A percentile compares a stretch with the other conserved stretches of the same genome.
Conservation (phyloP, 225 moss, liverwort and hornwort genomes). For the Sphagnum contortum region DNA sequence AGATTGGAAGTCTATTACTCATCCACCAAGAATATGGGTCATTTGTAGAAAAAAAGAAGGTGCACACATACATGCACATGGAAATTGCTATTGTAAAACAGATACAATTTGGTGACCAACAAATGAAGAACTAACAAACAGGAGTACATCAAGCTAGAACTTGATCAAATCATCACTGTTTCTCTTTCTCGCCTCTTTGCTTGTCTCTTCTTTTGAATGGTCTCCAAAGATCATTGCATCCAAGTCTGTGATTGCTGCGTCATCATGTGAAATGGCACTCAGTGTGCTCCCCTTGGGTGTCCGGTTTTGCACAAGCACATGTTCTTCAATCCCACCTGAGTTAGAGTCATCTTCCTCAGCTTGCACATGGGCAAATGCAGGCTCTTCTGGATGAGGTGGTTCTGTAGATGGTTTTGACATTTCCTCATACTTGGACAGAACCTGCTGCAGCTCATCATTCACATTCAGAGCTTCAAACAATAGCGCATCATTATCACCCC, state of each 20-base stretch:
- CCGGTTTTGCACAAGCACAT: slow-evolving; percentile 56
- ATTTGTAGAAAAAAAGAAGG: too few species aligned
- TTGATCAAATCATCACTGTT: slow-evolving; percentile 29
- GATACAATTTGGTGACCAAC: too few species aligned
- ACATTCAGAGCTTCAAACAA: slow-evolving; percentile 44
- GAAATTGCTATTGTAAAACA: too few species aligned
- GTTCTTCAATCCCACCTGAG: slow-evolving; percentile 36
- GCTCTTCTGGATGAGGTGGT: slow-evolving; percentile 19
- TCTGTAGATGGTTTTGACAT: slow-evolving; percentile 22
- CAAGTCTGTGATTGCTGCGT: slow-evolving; percentile 76
- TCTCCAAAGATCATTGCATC: slow-evolving; percentile 92
- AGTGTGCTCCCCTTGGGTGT: slow-evolving; percentile 28
- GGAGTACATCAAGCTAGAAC: slow-evolving; percentile 12
- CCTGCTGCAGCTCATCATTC: slow-evolving; percentile 74
- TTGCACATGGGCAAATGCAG: slow-evolving; percentile 49
- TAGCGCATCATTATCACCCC: slow-evolving; percentile 36
- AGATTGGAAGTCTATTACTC: too few species aligned
- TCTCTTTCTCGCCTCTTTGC: slow-evolving; percentile 31
- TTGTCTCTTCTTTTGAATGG: slow-evolving; percentile 9
- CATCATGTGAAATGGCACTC: slow-evolving; percentile 35
- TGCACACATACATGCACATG: too few species aligned
- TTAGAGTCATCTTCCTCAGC: slow-evolving; percentile 76
- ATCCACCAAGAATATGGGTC: too few species aligned
- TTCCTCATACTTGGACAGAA: slow-evolving; percentile 63
- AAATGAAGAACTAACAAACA: too few species aligned